Evolutionary conservation across 768 basidiomycete species (phyloP), one percentile per base, ranked within the genome.

Genomic region (Suillus weaverae): DNA sequence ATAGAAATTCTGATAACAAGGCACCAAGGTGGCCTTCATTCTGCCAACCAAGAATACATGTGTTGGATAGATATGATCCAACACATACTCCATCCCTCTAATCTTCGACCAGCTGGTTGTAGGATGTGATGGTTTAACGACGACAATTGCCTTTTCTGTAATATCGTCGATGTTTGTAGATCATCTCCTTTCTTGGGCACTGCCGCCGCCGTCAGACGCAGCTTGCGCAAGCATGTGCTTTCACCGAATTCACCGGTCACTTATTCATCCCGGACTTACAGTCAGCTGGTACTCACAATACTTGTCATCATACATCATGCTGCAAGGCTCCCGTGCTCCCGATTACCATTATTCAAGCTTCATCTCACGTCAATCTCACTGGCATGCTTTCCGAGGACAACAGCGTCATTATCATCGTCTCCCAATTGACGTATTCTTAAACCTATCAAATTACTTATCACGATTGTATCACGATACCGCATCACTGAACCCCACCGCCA

Each of bases 1-100:
- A 26, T 69, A 13, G 75, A 76, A 74, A 16, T 11, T 59, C 26
- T 26, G 57, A 59, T 59, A 22, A 18, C 9, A 59, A 57, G 57
- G 57, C 39, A 59, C 56, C 1, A 39, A 50, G 48, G 48, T 26
- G 48, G 13, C 22, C 22, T 26, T 48, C 3, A 13, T 36, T 22
- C n/a, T 56, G 10, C 13, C 13, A 7, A 3, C 54, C 33, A 36
- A 55, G 13, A 26, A 48, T 26, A 48, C 41, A 18, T 41, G 18
- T 41, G 41, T 6, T 18, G 18, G 3, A 41, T 41, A 39, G 16
- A 6, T 41, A 43, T 26, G 26, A 26, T 8, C 18, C 39, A 20
- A 43, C 18, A 16, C 41, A 43, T 43, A 20, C 20, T 13, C 39
- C 14, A 41, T 26, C 38, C 11, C 13, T 38, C 3, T 38, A 38